These are phyloP conservation scores for Cynara cardunculus DNA, from an alignment of 129 eudicot species.

Conservation along the genomic window DNA sequence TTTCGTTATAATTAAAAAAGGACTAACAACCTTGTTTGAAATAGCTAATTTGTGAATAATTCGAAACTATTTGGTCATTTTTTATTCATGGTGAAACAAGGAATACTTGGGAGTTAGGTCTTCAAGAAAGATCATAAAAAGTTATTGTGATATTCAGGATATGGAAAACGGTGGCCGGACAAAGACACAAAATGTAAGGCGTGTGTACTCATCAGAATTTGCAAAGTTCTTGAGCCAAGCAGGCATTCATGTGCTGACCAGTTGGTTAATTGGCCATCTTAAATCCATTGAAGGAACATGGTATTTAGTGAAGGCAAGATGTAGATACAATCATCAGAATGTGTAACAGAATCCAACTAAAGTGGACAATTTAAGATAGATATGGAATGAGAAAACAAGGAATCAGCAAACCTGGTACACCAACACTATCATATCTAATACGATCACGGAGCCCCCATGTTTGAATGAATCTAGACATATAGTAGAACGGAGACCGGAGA, in stretches of 20 bases:
- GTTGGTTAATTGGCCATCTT: neutral
- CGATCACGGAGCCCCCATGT: neutral
- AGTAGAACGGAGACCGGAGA: neutral
- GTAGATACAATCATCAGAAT: neutral
- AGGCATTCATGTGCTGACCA: neutral
- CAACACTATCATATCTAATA: neutral
- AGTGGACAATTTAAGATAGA: neutral
- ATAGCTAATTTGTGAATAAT: neutral
- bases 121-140: neutral
- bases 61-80: neutral
- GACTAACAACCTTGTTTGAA: neutral
- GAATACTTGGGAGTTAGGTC: neutral
- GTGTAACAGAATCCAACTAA: neutral
- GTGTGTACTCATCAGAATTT: neutral
- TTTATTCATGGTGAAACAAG: neutral
- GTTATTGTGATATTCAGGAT: neutral
- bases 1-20: neutral
- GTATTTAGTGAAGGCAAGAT: neutral
- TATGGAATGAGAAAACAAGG: neutral
- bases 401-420: neutral
- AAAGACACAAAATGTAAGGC: neutral
- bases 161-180: neutral
- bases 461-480: neutral
- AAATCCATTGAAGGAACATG: neutral
- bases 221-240: neutral